phyloP scores from a whole-genome alignment of 106 monocot genomes.

The Xerophyta viscosa region DNA sequence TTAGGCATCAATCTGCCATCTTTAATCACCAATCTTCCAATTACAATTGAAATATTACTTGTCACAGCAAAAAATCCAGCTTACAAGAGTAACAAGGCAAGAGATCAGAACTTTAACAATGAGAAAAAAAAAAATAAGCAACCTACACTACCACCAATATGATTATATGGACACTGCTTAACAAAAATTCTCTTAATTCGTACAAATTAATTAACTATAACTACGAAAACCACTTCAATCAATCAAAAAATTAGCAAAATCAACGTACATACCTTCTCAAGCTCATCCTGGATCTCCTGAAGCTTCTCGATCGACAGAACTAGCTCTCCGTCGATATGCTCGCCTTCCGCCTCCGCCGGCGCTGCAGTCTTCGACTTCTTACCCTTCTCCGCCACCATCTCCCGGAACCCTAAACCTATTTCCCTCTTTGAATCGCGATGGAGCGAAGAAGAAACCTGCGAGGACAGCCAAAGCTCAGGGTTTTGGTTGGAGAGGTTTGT shows the following conservation, averaged over 20 bases:
- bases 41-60: too few relatives aligned
- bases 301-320: constrained; percentile 66
- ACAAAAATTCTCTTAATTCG: too few relatives aligned
- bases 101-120: too few relatives aligned
- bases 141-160: too few relatives aligned
- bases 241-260: not conserved
- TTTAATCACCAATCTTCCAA: too few relatives aligned
- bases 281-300: constrained; percentile 66
- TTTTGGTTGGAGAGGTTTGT: not conserved
- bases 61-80: too few relatives aligned
- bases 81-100: too few relatives aligned
- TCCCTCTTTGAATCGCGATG: not conserved
- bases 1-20: too few relatives aligned
- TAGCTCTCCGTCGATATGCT: constrained; percentile 55
- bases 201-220: not conserved
- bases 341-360: constrained; percentile 31
- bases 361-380: constrained; percentile 49
- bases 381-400: constrained; percentile 54
- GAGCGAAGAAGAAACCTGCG: not conserved
- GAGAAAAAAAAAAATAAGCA: too few relatives aligned
- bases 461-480: not conserved
- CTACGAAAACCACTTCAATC: not conserved
- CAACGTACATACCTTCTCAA: constrained; percentile 38
- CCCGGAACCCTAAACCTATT: constrained; percentile 13
- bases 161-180: too few relatives aligned